Conservation (phyloP, 139 green algal genomes). For the Chlamydomonas asymmetrica region DNA sequence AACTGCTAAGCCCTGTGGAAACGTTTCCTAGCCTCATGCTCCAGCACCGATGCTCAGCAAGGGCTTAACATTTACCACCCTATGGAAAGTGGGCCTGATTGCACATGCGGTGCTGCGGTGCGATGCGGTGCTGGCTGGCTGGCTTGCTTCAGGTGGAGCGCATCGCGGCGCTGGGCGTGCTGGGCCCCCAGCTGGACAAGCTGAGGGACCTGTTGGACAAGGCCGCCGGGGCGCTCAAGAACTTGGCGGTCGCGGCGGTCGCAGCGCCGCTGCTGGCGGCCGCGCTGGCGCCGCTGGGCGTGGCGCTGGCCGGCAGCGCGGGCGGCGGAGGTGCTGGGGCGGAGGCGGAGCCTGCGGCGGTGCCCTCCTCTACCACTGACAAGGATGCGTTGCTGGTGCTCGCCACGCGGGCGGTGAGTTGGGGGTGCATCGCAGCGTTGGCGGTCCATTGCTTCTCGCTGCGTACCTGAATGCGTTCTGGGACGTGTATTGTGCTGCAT, state of each 20-base stretch:
- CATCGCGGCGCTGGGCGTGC: constrained; percentile 2
- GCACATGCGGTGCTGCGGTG: not conserved
- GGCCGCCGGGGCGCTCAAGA: constrained; percentile 13
- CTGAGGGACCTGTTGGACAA: constrained; percentile 23
- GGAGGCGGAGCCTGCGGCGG: not conserved
- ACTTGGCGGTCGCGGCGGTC: not conserved
- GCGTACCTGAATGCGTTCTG: too few species aligned
- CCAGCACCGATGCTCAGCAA: too few species aligned
- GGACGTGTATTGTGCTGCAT: too few species aligned
- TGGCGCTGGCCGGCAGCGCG: not conserved
- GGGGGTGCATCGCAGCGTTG: too few species aligned
- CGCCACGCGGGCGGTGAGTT: too few species aligned
- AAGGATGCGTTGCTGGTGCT: not conserved
- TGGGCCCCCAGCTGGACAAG: constrained; percentile 19
- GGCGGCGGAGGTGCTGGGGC: not conserved
- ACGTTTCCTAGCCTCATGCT: too few species aligned
- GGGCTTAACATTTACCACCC: not conserved
- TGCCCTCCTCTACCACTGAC: not conserved
- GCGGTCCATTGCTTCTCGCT: too few species aligned
- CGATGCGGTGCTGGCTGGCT: not conserved
- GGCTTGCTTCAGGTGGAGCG: not conserved
- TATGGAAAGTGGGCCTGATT: too few species aligned
- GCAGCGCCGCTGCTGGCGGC: constrained; percentile 3
- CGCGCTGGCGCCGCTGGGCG: constrained; percentile 4
- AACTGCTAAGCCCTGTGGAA: not conserved